Percentiles rank a stretch among this genome's conserved stretches.
Conservation (phyloP, 768 basidiomycete species). For the Pleurotus pulmonarius region DNA sequence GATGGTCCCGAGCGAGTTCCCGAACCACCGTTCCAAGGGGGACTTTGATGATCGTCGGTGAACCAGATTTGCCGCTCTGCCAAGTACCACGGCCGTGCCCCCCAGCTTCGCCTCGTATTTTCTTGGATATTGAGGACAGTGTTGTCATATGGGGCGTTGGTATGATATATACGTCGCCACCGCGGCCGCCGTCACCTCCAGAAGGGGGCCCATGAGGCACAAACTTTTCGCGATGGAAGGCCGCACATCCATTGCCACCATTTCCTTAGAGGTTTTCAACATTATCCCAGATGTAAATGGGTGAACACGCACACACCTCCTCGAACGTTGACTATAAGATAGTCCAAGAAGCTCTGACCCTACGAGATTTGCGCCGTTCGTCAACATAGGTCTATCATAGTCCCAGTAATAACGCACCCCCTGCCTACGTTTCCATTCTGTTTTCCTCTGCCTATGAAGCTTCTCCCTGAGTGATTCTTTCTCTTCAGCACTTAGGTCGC, state of each 20-base stretch:
- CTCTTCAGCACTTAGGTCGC: neutral
- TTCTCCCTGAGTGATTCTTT: neutral
- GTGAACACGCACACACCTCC: slow-evolving; percentile 47
- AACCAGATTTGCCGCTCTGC: slow-evolving; percentile 76
- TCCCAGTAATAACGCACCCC: slow-evolving; percentile 37
- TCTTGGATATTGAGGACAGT: slow-evolving; percentile 66
- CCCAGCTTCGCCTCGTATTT: slow-evolving; percentile 65
- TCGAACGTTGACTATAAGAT: slow-evolving; percentile 73
- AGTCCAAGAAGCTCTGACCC: slow-evolving; percentile 81
- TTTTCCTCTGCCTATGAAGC: slow-evolving; percentile 40
- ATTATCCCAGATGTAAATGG: neutral
- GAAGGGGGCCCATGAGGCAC: slow-evolving; percentile 84
- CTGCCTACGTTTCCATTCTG: slow-evolving; percentile 77
- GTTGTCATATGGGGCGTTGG: slow-evolving; percentile 78
- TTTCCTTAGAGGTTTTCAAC: slow-evolving; percentile 45
- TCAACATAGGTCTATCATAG: slow-evolving; percentile 8
- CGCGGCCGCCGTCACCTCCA: slow-evolving; percentile 88
- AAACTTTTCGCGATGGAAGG: slow-evolving; percentile 90
- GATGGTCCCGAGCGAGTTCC: slow-evolving; percentile 66
- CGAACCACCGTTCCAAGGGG: slow-evolving; percentile 89
- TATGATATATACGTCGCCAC: slow-evolving; percentile 82
- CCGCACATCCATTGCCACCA: slow-evolving; percentile 89
- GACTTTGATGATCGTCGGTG: slow-evolving; percentile 73
- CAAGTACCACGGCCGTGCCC: slow-evolving; percentile 78
- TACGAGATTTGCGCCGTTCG: slow-evolving; percentile 21